A percentile compares a stretch with the other conserved stretches of the same genome.
These are phyloP conservation scores for Ruellia speciosa DNA, from an alignment of 305 asterid genomes.

Conservation along the genomic window DNA sequence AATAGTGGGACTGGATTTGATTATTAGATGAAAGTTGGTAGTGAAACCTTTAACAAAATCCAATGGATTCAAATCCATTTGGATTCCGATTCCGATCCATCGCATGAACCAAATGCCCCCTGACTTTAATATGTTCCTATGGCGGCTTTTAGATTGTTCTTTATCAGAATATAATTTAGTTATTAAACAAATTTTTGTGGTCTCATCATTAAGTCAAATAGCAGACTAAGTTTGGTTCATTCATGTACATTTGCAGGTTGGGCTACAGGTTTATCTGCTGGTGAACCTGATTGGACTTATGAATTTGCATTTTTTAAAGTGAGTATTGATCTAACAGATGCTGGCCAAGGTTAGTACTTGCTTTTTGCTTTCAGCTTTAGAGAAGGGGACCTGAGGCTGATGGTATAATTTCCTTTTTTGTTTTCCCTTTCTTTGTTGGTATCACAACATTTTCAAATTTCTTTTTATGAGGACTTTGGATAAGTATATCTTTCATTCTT, in stretches of 20 bases:
- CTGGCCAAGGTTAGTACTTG: constrained; percentile 68
- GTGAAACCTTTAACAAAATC: too few relatives aligned
- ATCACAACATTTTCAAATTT: background rate
- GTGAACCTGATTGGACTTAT: constrained; percentile 68
- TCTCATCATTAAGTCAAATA: too few relatives aligned
- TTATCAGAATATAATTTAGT: too few relatives aligned
- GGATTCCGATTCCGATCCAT: too few relatives aligned
- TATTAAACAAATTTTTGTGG: too few relatives aligned
- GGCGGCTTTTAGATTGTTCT: too few relatives aligned
- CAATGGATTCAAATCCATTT: too few relatives aligned
- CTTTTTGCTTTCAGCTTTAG: constrained; percentile 15
- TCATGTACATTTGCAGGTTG: constrained; percentile 55
- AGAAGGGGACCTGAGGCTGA: constrained; percentile 6
- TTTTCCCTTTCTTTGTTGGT: background rate
- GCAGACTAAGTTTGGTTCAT: constrained; percentile 15
- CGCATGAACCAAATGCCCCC: too few relatives aligned
- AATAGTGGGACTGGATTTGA: too few relatives aligned
- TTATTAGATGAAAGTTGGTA: too few relatives aligned
- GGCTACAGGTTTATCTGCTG: constrained; percentile 91
- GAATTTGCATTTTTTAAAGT: constrained; percentile 76
- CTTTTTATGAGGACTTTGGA: constrained; percentile 1
- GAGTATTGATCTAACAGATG: constrained; percentile 70
- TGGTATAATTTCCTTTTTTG: constrained; percentile 8
- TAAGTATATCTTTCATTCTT: constrained; percentile 7
- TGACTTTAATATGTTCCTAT: too few relatives aligned